phyloP scores from a whole-genome alignment of 495 filamentous ascomycete genomes.

The Penicillium flavigenum region DNA sequence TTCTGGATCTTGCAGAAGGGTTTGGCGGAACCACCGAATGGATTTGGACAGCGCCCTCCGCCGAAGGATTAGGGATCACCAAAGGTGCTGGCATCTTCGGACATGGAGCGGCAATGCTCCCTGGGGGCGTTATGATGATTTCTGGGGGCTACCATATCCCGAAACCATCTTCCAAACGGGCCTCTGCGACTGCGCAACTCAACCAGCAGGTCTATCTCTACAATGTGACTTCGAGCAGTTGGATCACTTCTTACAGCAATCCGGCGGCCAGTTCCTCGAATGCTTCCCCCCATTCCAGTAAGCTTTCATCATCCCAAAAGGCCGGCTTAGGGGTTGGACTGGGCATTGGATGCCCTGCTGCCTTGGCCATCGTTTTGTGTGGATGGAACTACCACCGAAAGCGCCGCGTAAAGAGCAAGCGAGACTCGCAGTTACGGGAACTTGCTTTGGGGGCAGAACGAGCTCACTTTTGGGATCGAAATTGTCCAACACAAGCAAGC shows the following conservation, averaged over 20 bases:
- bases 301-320: constrained; percentile 48
- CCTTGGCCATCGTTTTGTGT: constrained; percentile 49
- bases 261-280: constrained; percentile 30
- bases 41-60: constrained; percentile 59
- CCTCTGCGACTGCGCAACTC: constrained; percentile 26
- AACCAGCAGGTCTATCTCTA: constrained; percentile 64
- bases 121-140: constrained; percentile 87
- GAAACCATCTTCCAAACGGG: constrained; percentile 43
- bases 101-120: constrained; percentile 79
- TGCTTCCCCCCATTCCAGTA: neutral
- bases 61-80: constrained; percentile 36
- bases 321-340: constrained; percentile 74
- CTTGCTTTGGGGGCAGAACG: constrained; percentile 52
- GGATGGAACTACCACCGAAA: constrained; percentile 60
- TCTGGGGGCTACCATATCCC: constrained; percentile 76
- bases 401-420: constrained; percentile 42
- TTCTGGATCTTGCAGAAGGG: constrained; percentile 68
- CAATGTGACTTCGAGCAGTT: constrained; percentile 72
- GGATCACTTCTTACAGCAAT: constrained; percentile 68
- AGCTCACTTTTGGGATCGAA: constrained; percentile 41
- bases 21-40: constrained; percentile 69
- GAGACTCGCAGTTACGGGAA: constrained; percentile 55
- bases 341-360: constrained; percentile 60
- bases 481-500: constrained; percentile 37
- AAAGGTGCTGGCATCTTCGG: constrained; percentile 70